Percentiles rank a stretch among this genome's conserved stretches.
Conservation (phyloP, 768 basidiomycete species). For the Pleurotus salmoneostramineus region DNA sequence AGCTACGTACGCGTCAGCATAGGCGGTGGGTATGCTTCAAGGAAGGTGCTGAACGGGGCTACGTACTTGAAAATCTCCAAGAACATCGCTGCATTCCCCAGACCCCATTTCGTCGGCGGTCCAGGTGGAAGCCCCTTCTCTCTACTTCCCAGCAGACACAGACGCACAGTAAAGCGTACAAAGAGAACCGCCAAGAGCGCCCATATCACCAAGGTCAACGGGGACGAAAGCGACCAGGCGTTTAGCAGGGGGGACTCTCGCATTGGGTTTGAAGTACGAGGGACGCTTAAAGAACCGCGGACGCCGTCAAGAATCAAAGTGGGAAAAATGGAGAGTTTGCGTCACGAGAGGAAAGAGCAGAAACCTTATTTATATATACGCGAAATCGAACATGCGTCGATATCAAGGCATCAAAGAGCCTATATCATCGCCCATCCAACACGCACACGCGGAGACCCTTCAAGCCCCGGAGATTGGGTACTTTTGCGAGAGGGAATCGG, state of each 20-base stretch:
- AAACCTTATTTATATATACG: not conserved
- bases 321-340: not conserved
- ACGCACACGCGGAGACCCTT: not conserved
- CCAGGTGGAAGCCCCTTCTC: conserved; percentile 19
- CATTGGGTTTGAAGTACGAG: not conserved
- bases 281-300: not conserved
- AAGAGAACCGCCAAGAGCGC: not conserved
- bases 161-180: not conserved
- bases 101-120: conserved; percentile 16
- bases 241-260: not conserved
- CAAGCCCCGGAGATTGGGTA: not conserved
- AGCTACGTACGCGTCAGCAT: not conserved
- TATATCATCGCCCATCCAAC: not conserved
- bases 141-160: not conserved
- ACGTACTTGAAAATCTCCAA: conserved; percentile 10
- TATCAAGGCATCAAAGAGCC: not conserved
- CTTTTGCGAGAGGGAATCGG: too few relatives aligned
- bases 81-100: conserved; percentile 17
- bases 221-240: not conserved
- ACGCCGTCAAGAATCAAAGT: too few relatives aligned
- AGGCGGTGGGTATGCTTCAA: too few relatives aligned
- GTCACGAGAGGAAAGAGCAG: not conserved
- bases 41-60: not conserved
- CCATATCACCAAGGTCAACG: not conserved
- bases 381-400: not conserved